Evolutionary conservation across 2,329 filamentous ascomycete species (phyloP), one percentile per base, ranked within the genome.

Genomic region (Pseudogymnoascus verrucosus): DNA sequence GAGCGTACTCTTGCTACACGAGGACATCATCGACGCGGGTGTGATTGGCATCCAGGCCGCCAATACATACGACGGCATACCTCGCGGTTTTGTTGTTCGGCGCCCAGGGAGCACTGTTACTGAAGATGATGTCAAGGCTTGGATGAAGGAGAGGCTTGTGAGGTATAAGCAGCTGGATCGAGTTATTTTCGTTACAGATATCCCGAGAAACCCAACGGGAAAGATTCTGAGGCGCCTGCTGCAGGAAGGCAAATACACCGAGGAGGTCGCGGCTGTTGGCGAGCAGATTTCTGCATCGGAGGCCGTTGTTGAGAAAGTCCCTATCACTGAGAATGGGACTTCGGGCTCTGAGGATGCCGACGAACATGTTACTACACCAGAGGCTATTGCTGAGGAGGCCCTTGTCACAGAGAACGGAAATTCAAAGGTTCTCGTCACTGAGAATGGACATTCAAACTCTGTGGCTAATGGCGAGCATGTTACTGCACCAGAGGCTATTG

Each of bases 121-220:
- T 0, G 75, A 74, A 34, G 68, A 77, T 21, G 75, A 80, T 62
- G 74, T 81, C n/a, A 77, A 79, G 61, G 68, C 69, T 10, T 79
- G 76, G 65, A 70, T 78, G 11, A 71, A 73, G 11, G 64, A 67
- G 1, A 75, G 74, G 54, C 71, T 82, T 23, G 78, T 78, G 6
- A 77, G 76, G 62, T 82, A 81, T 71, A 82, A 82, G 65, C 72
- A 74, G 2, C 68, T 81, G 0, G 78, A 78, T 7, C 77, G 78
- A 5, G 75, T 82, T 7, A 68, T 77, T 21, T 82, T 82, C 62
- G 76, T 81, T 12, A 76, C 80, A 51, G 71, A 76, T 28, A 79
- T 82, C 36, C 80, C 80, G 4, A 78, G 78, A 57, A 78, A 78
- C 2, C 72, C 78, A 0, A 80, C 78, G 64, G 80, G 80, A 12